Evolutionary conservation across 371 early-diverging fungal species (phyloP).

Genomic region (Circinella umbellata): DNA sequence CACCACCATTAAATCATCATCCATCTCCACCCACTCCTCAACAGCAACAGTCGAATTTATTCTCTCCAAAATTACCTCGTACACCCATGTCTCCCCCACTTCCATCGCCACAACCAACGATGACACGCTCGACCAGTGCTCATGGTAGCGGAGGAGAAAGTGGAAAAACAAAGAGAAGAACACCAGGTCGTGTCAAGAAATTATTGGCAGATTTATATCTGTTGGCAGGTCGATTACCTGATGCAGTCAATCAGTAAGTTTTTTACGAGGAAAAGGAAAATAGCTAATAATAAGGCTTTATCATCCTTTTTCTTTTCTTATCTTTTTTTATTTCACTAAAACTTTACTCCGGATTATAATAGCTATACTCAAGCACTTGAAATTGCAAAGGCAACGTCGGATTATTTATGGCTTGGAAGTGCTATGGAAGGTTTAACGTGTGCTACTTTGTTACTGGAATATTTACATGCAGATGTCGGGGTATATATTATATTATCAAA

Average conservation of each 20-base stretch:
- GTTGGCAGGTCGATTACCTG: slow-evolving; percentile 77
- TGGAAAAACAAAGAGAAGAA: slow-evolving; percentile 50
- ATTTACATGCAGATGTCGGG: slow-evolving; percentile 67
- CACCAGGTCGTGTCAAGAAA: slow-evolving; percentile 79
- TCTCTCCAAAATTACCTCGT: slow-evolving; percentile 14
- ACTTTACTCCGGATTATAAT: background rate
- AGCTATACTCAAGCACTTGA: slow-evolving; percentile 77
- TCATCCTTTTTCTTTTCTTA: no score
- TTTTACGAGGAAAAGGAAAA: no score
- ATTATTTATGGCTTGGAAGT: slow-evolving; percentile 82
- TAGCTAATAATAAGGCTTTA: no score
- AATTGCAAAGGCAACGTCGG: slow-evolving; percentile 64
- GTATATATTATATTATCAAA: slow-evolving; percentile 29
- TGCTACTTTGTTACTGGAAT: slow-evolving; percentile 63
- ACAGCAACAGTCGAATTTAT: slow-evolving; percentile 12
- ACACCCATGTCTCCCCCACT: slow-evolving; percentile 25
- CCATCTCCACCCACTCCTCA: background rate
- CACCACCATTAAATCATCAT: slow-evolving; percentile 8
- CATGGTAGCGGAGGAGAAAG: slow-evolving; percentile 25
- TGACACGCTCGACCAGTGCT: slow-evolving; percentile 23
- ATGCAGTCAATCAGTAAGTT: slow-evolving; percentile 68
- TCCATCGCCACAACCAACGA: slow-evolving; percentile 25
- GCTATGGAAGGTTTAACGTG: slow-evolving; percentile 76
- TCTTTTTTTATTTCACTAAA: no score
- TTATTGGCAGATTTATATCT: slow-evolving; percentile 80